Base-by-base conservation (phyloP, 1,284 basidiomycete genomes). In the Acaromyces ingoldii region DNA sequence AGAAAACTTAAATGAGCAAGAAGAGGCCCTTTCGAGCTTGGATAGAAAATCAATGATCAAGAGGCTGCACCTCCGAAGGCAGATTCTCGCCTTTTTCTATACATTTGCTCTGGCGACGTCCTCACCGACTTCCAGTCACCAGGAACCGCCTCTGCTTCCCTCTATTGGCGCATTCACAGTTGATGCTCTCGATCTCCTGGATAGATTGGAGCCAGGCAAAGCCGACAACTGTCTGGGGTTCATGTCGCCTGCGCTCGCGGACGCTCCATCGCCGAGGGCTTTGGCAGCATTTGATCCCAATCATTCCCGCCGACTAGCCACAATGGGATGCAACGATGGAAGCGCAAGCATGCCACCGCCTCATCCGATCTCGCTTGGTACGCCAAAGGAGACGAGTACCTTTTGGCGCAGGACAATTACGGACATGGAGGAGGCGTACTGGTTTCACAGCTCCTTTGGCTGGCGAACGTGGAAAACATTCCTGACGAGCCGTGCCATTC, bases 221-320 rank as follows among this genome's bases (percentile, higher is more conserved):
- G n/a, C n/a, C n/a, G n/a, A n/a, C n/a, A n/a, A n/a, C n/a, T n/a
- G n/a, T n/a, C n/a, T n/a, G n/a, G 29, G 22, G n/a, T 17, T 45
- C 13, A 2, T 6, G 6, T 28, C 17, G 15, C 42, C 42, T n/a
- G 13, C 17, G 30, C 34, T 45, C 10, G 25, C 42, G 5, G 26
- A 45, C 22, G 42, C 42, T 3, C 67, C 78, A 1, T 75, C 77
- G 17, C 85, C 85, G 1, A 77, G 80, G 0, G 83, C 82, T 0
- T 74, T 70, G 24, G 76, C 80, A 0, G 82, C 82, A 0, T 86
- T 91, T 53, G 87, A 87, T 68, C 82, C 86, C 3, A 79, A 82
- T 36, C 82, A 89, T 43, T 81, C 82, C 2, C 82, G 87, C 5
- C 80, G 81, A 42, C 78, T 91, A 0, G 84, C 84, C 24, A 85